A percentile compares a stretch with the other conserved stretches of the same genome.
phyloP scores from a whole-genome alignment of 1,284 basidiomycete genomes.

The Gymnopus androsaceus region DNA sequence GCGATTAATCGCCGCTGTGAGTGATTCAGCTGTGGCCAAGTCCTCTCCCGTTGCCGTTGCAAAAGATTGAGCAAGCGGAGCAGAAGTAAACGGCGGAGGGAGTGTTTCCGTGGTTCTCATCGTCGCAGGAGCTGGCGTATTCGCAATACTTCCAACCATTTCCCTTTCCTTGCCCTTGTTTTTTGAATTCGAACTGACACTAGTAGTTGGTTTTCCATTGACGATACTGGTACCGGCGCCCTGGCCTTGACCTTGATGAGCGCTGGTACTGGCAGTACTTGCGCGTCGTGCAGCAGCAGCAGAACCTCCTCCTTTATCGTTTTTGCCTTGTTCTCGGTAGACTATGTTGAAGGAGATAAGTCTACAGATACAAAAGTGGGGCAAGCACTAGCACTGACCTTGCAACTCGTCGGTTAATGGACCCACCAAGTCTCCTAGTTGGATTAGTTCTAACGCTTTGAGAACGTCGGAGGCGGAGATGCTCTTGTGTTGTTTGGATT shows the following conservation, averaged over 20 bases:
- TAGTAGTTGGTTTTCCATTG: background rate
- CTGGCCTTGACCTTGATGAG: background rate
- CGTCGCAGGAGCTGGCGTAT: background rate
- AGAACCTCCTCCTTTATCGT: constrained; percentile 44
- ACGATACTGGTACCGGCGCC: background rate
- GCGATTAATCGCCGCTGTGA: background rate
- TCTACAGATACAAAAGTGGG: background rate
- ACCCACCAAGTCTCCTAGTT: constrained; percentile 76
- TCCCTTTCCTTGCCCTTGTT: background rate
- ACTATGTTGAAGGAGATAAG: constrained; percentile 36
- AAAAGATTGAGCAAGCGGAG: background rate
- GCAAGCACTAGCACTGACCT: constrained; percentile 42
- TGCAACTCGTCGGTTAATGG: constrained; percentile 72
- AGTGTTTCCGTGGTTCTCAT: background rate
- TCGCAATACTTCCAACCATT: background rate
- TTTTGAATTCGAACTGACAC: background rate
- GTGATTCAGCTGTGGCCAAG: background rate
- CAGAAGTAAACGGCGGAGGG: constrained; percentile 9
- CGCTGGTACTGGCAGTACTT: constrained; percentile 22
- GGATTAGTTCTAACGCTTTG: constrained; percentile 79
- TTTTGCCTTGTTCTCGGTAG: constrained; percentile 59
- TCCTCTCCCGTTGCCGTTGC: background rate
- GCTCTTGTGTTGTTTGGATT: constrained; percentile 82
- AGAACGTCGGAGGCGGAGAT: constrained; percentile 88
- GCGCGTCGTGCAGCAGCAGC: constrained; percentile 44